Evolutionary conservation across 495 filamentous ascomycete genomes (phyloP), one percentile per base, ranked within the genome.

Genomic region (Amorphotheca resinae): DNA sequence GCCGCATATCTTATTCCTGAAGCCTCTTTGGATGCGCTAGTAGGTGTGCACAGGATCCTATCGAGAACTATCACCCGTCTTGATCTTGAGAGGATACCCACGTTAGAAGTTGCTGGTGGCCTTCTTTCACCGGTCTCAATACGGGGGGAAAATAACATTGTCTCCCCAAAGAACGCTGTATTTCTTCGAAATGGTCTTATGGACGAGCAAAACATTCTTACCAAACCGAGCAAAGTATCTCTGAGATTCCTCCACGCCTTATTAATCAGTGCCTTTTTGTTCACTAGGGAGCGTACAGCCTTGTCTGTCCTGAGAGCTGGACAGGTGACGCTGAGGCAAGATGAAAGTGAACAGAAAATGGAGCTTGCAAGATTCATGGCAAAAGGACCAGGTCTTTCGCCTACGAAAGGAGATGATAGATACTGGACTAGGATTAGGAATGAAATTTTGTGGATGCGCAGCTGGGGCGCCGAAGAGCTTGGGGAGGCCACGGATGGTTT

Each of bases 381-480:
- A 30, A 65, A 64, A 2, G 57, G 69, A 3, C 56, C 64, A 21
- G 67, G 64, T 16, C 37, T 44, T 38, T 41, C 33, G 0, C 33
- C 66, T 11, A 7, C n/a, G 0, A 74, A 68, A 38, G 72, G 68
- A 33, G 74, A 82, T 45, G 75, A 77, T 18, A 73, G 69, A 46
- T 74, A 79, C 37, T 93, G 87, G 87, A 64, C 64, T 28, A 60
- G 61, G 17, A 66, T 74, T 6, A 70, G 84, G 28, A 68, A 74
- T 38, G 74, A 82, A 53, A 56, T 95, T 12, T 61, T 89, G 1
- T 94, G 87, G 87, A 73, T 95, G 22, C 74, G 76, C 52, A 73
- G 78, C 56, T 93, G 87, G 87, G 81, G 77, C 17, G 63, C 66
- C 2, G 69, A 74, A 39, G 53, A 64, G 9, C 50, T 58, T 41